These are phyloP conservation scores for Fomes fomentarius DNA, from an alignment of 1,284 basidiomycete species.

Conservation along the genomic window DNA sequence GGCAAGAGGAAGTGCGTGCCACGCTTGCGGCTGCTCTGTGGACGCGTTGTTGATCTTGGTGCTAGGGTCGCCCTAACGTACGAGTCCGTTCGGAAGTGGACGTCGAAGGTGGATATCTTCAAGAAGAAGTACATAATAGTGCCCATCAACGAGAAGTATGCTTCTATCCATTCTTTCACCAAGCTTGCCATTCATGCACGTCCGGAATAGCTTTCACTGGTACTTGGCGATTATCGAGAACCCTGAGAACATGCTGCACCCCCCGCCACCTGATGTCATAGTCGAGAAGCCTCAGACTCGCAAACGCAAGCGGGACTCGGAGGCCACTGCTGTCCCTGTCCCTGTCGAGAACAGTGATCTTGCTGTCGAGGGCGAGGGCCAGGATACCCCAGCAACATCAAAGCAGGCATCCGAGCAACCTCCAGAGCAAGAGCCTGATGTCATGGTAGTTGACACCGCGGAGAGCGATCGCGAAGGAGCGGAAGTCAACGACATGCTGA, in stretches of 20 bases:
- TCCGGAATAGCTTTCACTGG: constrained; percentile 90
- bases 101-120: constrained; percentile 86
- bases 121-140: constrained; percentile 91
- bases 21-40: neutral
- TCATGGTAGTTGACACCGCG: constrained; percentile 6
- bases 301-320: constrained; percentile 33
- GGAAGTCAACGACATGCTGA: constrained; percentile 31
- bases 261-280: constrained; percentile 38
- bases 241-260: constrained; percentile 65
- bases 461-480: constrained; percentile 28
- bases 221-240: constrained; percentile 94
- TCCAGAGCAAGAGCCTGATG: neutral
- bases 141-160: constrained; percentile 91
- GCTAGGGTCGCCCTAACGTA: constrained; percentile 71
- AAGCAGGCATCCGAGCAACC: constrained; percentile 1
- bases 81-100: constrained; percentile 92
- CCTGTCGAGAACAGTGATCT: constrained; percentile 3
- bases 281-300: constrained; percentile 31
- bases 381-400: constrained; percentile 3
- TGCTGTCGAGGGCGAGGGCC: neutral
- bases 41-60: constrained; percentile 5
- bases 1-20: constrained; percentile 53
- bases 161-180: constrained; percentile 1
- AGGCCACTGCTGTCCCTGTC: neutral
- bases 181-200: neutral